Conservation (phyloP, 2,329 filamentous ascomycete genomes). For the Neofusicoccum ribis region DNA sequence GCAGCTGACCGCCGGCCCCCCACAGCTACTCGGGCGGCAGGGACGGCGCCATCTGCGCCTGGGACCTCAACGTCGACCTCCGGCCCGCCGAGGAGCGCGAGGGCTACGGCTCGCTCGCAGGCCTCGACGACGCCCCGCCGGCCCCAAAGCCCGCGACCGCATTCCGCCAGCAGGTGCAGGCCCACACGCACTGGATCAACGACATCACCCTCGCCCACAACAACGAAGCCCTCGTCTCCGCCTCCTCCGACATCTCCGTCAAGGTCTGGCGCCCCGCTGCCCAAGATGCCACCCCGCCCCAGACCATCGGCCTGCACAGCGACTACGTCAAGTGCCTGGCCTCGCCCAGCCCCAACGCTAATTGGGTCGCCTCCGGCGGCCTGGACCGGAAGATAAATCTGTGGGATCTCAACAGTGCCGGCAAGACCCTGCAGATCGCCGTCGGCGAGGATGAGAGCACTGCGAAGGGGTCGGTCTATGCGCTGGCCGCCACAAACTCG, state of each 20-base stretch:
- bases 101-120: slow-evolving; percentile 29
- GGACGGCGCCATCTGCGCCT: slow-evolving; percentile 93
- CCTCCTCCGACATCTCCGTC: slow-evolving; percentile 90
- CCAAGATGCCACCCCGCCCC: slow-evolving; percentile 63
- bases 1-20: background rate
- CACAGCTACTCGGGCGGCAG: slow-evolving; percentile 89
- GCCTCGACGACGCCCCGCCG: slow-evolving; percentile 36
- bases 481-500: slow-evolving; percentile 74
- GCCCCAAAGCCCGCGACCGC: slow-evolving; percentile 46
- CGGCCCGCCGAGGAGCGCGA: slow-evolving; percentile 40
- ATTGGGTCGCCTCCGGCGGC: slow-evolving; percentile 92
- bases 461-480: slow-evolving; percentile 95
- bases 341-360: slow-evolving; percentile 66
- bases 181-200: slow-evolving; percentile 96
- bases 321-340: slow-evolving; percentile 97
- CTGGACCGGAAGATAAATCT: slow-evolving; percentile 88
- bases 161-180: slow-evolving; percentile 66
- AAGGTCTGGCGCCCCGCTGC: slow-evolving; percentile 83
- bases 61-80: slow-evolving; percentile 79
- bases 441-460: slow-evolving; percentile 72
- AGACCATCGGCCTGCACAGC: slow-evolving; percentile 85
- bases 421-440: slow-evolving; percentile 84
- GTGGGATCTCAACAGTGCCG: slow-evolving; percentile 88
- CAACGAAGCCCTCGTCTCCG: slow-evolving; percentile 79
- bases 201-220: slow-evolving; percentile 80